Evolutionary conservation across 2,329 filamentous ascomycete genomes (phyloP).

Genomic region (Phoma sp.): DNA sequence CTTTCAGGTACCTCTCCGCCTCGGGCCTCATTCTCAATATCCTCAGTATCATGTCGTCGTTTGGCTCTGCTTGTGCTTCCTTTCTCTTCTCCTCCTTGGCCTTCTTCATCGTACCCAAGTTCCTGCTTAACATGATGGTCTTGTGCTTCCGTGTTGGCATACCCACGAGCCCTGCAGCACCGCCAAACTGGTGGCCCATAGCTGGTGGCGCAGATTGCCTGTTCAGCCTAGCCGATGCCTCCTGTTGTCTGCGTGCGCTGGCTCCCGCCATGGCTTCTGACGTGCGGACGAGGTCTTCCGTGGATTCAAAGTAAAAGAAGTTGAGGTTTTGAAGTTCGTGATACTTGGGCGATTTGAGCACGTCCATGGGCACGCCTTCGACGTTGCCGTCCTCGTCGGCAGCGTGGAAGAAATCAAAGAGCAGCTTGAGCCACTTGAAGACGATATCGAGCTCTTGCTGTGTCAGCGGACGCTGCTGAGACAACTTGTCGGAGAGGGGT

Average conservation of each 20-base stretch:
- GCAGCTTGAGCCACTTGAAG: conserved; percentile 89
- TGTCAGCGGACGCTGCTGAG: conserved; percentile 80
- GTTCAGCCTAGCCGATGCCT: conserved; percentile 64
- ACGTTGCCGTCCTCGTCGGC: conserved; percentile 86
- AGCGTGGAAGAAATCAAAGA: conserved; percentile 95
- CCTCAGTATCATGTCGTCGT: conserved; percentile 95
- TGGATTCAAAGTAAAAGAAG: conserved; percentile 98
- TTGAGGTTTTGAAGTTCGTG: conserved; percentile 95
- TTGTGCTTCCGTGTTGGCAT: conserved; percentile 61
- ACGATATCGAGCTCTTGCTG: conserved; percentile 93
- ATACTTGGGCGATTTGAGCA: conserved; percentile 97
- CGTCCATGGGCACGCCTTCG: conserved; percentile 86
- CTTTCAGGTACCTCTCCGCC: conserved; percentile 84
- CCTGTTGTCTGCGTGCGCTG: conserved; percentile 78
- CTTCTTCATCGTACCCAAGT: conserved; percentile 93
- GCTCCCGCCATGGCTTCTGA: conserved; percentile 95
- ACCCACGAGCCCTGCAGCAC: conserved; percentile 66
- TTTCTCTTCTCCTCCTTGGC: conserved; percentile 96
- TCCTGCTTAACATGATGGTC: conserved; percentile 88
- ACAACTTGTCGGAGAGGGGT: conserved; percentile 92
- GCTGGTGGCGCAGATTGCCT: conserved; percentile 72
- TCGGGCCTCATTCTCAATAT: conserved; percentile 96
- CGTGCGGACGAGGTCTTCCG: conserved; percentile 89
- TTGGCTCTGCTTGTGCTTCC: conserved; percentile 94
- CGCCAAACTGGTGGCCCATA: conserved; percentile 61